phyloP scores from a whole-genome alignment of 352 stramenopile genomes.

The Phytopythium helicoides region DNA sequence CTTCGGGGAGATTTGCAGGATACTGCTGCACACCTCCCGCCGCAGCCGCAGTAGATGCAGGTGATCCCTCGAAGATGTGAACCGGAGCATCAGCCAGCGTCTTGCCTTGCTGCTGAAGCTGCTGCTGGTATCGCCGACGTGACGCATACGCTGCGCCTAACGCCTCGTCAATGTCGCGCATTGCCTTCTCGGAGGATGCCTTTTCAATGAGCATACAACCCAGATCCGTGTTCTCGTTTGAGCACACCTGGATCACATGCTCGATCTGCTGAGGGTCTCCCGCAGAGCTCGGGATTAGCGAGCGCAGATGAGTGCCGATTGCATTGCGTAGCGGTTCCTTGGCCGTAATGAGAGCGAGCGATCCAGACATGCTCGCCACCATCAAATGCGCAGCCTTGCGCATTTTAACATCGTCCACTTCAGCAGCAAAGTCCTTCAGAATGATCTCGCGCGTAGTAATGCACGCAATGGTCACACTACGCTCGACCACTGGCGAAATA shows the following conservation, averaged over 20 bases:
- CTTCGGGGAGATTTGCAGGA: conserved; percentile 87
- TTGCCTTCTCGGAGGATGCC: conserved; percentile 98
- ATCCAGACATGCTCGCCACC: conserved; percentile 98
- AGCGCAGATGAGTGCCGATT: conserved; percentile 96
- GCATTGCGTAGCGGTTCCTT: conserved; percentile 97
- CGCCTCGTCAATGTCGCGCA: conserved; percentile 97
- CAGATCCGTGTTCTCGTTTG: conserved; percentile 98
- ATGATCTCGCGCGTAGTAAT: conserved; percentile 98
- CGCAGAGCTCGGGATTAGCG: conserved; percentile 84
- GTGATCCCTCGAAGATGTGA: conserved; percentile 75
- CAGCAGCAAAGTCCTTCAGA: conserved; percentile 99
- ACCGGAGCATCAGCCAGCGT: conserved; percentile 37
- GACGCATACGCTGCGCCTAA: conserved; percentile 85
- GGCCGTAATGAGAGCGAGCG: conserved; percentile 97
- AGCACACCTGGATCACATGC: conserved; percentile 96
- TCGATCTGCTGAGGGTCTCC: conserved; percentile 93
- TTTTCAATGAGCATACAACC: conserved; percentile 99
- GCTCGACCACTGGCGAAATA: conserved; percentile 98
- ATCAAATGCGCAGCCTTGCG: conserved; percentile 97
- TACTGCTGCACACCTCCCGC: conserved; percentile 48
- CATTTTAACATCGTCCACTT: conserved; percentile 94
- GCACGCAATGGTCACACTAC: conserved; percentile 98
- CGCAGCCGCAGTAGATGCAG: conserved; percentile 23
- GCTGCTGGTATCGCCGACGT: conserved; percentile 83
- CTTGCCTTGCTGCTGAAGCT: conserved; percentile 83